Conservation (phyloP, 768 basidiomycete species). For the Lentinula raphanica region DNA sequence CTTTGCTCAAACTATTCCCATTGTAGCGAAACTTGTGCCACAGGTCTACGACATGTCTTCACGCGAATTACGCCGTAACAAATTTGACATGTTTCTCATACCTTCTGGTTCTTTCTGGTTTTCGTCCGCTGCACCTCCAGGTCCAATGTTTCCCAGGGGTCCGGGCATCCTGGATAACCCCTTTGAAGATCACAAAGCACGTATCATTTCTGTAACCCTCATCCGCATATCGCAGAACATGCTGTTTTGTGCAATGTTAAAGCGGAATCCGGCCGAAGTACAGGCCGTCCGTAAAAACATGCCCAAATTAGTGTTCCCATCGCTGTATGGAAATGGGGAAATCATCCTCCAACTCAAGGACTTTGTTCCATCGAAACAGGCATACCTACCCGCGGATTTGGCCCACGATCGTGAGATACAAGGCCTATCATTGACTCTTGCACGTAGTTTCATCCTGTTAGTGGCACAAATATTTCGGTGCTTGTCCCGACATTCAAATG, state of each 20-base stretch:
- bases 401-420: constrained; percentile 21
- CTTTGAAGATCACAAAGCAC: constrained; percentile 32
- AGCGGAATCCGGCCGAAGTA: constrained; percentile 63
- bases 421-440: constrained; percentile 54
- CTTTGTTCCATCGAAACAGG: constrained; percentile 37
- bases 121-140: constrained; percentile 43
- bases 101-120: constrained; percentile 75
- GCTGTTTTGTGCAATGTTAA: constrained; percentile 59
- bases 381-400: not conserved
- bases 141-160: constrained; percentile 57
- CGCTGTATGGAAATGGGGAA: constrained; percentile 25
- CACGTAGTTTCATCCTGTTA: constrained; percentile 64
- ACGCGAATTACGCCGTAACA: constrained; percentile 67
- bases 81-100: constrained; percentile 62
- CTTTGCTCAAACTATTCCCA: constrained; percentile 50
- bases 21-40: constrained; percentile 51
- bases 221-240: constrained; percentile 69
- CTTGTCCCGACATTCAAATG: constrained; percentile 66
- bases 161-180: constrained; percentile 30
- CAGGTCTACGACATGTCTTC: constrained; percentile 72
- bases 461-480: constrained; percentile 67
- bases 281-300: constrained; percentile 63
- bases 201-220: constrained; percentile 51
- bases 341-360: constrained; percentile 37
- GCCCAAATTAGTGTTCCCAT: constrained; percentile 55